Percentiles rank a stretch among this genome's conserved stretches.
These are phyloP conservation scores for Guillardia theta DNA, from an alignment of 78 protist genomes.

Conservation along the genomic window DNA sequence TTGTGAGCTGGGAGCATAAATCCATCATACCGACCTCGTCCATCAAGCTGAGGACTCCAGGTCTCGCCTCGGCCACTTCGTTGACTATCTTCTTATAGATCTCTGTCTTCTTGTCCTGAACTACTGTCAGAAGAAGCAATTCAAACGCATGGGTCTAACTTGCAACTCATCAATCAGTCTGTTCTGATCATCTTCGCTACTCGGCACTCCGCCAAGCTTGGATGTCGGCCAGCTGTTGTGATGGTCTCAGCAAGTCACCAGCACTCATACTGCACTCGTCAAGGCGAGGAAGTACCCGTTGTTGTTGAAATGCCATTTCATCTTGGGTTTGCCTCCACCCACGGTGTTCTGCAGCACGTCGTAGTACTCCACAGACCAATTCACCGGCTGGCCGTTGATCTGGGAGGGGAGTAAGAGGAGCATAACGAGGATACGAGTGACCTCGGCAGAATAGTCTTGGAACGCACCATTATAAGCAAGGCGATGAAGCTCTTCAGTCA, in stretches of 20 bases:
- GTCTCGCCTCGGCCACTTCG: background rate
- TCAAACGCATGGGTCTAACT: too few relatives aligned
- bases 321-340: slow-evolving; percentile 35
- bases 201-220: background rate
- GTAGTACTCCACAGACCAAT: background rate
- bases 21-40: background rate
- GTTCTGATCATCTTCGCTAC: background rate
- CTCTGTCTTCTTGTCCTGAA: background rate
- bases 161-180: background rate
- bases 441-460: background rate
- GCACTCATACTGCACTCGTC: background rate
- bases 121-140: too few relatives aligned
- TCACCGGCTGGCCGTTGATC: background rate
- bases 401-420: background rate
- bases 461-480: slow-evolving; percentile 18
- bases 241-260: background rate
- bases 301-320: slow-evolving; percentile 25
- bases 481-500: slow-evolving; percentile 36
- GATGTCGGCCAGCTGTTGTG: background rate
- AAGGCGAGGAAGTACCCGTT: background rate
- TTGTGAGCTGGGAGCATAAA: background rate
- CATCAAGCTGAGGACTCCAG: background rate
- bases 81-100: background rate
- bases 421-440: background rate
- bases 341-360: slow-evolving; percentile 20